phyloP scores from a whole-genome alignment of 2,329 filamentous ascomycete species.

The Aschersonia sp. region DNA sequence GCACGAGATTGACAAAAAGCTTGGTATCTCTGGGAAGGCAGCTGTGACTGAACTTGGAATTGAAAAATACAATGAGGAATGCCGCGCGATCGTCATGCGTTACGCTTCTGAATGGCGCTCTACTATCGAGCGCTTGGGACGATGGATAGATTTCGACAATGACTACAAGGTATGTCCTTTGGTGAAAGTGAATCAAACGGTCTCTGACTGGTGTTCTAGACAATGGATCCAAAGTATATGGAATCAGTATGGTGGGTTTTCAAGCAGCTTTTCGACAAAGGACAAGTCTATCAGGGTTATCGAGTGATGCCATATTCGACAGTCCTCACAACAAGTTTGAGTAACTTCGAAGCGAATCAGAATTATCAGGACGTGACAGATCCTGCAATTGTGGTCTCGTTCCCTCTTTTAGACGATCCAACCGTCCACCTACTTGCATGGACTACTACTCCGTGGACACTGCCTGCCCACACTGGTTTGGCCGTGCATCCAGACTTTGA shows the following conservation, averaged over 20 bases:
- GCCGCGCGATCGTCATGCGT: slow-evolving; percentile 84
- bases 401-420: slow-evolving; percentile 67
- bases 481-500: slow-evolving; percentile 73
- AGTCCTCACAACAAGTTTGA: slow-evolving; percentile 74
- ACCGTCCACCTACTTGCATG: slow-evolving; percentile 67
- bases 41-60: slow-evolving; percentile 80
- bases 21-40: slow-evolving; percentile 76
- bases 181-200: neutral
- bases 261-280: slow-evolving; percentile 84
- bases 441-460: slow-evolving; percentile 81
- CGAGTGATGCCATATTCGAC: slow-evolving; percentile 94
- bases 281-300: slow-evolving; percentile 77
- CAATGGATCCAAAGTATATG: slow-evolving; percentile 93
- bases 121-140: slow-evolving; percentile 76
- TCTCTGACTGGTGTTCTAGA: slow-evolving; percentile 29
- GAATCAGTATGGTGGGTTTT: slow-evolving; percentile 96
- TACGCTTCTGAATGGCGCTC: slow-evolving; percentile 77
- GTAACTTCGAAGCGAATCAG: slow-evolving; percentile 86
- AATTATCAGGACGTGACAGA: slow-evolving; percentile 92
- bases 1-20: slow-evolving; percentile 94
- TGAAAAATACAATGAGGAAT: slow-evolving; percentile 82
- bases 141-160: slow-evolving; percentile 97
- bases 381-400: slow-evolving; percentile 76
- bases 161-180: slow-evolving; percentile 64
- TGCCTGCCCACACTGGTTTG: slow-evolving; percentile 68